A percentile compares a stretch with the other conserved stretches of the same genome.
Evolutionary conservation across 495 filamentous ascomycete species (phyloP).

Genomic region (Daldinia concentrica): DNA sequence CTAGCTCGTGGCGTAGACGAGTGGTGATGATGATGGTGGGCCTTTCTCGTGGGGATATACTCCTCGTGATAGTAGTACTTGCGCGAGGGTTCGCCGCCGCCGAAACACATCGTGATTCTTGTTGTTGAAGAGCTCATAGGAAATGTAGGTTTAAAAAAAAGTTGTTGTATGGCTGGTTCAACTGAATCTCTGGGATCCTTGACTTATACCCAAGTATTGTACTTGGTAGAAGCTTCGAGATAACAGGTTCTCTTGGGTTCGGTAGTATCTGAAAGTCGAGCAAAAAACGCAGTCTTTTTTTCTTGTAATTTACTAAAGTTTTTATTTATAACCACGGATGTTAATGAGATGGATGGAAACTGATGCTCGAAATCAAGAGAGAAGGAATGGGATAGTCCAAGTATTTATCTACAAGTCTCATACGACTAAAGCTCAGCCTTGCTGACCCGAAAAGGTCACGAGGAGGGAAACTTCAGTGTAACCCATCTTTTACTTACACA

Average conservation of each 20-base stretch:
- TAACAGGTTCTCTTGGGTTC: background rate
- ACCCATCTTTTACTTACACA: slow-evolving; percentile 18
- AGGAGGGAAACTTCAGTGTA: slow-evolving; percentile 23
- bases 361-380: background rate
- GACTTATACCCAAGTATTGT: background rate
- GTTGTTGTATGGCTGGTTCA: background rate
- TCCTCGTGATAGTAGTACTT: slow-evolving; percentile 63
- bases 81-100: slow-evolving; percentile 46
- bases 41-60: slow-evolving; percentile 51
- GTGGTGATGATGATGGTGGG: slow-evolving; percentile 45
- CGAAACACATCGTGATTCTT: slow-evolving; percentile 54
- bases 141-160: too few species aligned
- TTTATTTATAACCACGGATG: background rate
- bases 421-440: slow-evolving; percentile 34
- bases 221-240: slow-evolving; percentile 1
- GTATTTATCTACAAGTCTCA: slow-evolving; percentile 26
- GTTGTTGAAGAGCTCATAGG: slow-evolving; percentile 5
- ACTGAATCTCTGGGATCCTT: background rate
- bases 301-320: background rate
- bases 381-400: slow-evolving; percentile 1
- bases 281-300: background rate
- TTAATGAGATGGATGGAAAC: background rate
- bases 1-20: slow-evolving; percentile 33
- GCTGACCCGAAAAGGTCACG: slow-evolving; percentile 37
- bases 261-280: background rate